Evolutionary conservation across 345 rosid species (phyloP), one percentile per base, ranked within the genome.

Genomic region (Dipteronia dyeriana): DNA sequence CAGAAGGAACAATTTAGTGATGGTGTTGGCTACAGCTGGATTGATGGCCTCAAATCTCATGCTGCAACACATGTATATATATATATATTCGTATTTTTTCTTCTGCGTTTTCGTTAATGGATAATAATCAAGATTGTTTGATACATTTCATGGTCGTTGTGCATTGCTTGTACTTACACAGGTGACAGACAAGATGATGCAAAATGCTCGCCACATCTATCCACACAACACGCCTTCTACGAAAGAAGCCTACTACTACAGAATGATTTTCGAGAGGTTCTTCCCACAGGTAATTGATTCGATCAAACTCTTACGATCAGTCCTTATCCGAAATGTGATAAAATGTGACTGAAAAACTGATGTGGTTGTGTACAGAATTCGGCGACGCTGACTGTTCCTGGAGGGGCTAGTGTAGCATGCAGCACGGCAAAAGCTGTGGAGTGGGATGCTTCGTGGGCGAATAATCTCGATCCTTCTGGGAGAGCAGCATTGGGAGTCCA

Each of bases 1-100:
- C 99, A 95, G 84, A 95, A 95, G 67, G 99, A 95, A 74, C 98
- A 95, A 76, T 95, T 95, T 61, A 95, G 99, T 79, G 99, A 95
- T 69, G 98, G 99, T 38, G 99, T 95, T 39, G 97, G 98, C 57
- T 95, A 93, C 63, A 92, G 98, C 73, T 95, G 99, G 99, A 95
- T 95, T 20, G 99, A 93, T 86, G 98, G 99, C 29, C 95, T 95
- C 66, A 92, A 93, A 82, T 91, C 89, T 26, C 98, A 95, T 72
- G 94, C 99, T 75, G 87, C 84, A 25, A 68, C 62, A 79, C 89
- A 91, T 82, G 98, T 95, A 86, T 51, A 43, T 65, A 20, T 10
- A 97, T 95, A 85, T 54, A 45, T 54, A 45, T n/a, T 2, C 19
- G 9, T 14, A 1, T 5, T 20, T 72, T 29, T 66, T 5, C 13